Conservation (phyloP, 257 asterid species). For the Thymus quinquecostatus region DNA sequence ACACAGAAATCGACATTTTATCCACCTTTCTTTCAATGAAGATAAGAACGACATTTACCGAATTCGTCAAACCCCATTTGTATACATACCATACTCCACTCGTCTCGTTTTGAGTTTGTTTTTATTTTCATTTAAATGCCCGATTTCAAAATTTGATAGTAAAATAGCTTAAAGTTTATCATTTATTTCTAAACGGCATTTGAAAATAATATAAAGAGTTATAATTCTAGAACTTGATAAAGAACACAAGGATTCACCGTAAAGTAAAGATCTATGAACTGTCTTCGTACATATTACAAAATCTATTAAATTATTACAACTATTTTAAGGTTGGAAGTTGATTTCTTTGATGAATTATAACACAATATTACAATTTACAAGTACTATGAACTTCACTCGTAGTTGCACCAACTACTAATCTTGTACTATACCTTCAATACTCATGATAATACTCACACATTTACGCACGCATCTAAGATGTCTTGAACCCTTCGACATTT, state of each 20-base stretch:
- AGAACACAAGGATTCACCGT: conserved; percentile 7
- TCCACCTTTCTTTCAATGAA: conserved; percentile 28
- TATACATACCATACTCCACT: too few species aligned
- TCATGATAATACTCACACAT: neutral
- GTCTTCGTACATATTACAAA: neutral
- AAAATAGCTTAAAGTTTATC: too few species aligned
- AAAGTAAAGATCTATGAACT: neutral
- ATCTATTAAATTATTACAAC: neutral
- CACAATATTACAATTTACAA: neutral
- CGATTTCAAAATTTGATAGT: too few species aligned
- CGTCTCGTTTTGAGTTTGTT: too few species aligned
- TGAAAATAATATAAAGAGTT: too few species aligned
- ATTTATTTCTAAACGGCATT: too few species aligned
- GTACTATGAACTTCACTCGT: neutral
- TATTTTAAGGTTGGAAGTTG: conserved; percentile 25
- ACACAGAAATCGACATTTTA: conserved; percentile 27
- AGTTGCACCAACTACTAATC: conserved; percentile 47
- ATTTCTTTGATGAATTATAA: neutral
- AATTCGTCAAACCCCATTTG: too few species aligned
- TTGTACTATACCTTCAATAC: conserved; percentile 28
- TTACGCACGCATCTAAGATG: too few species aligned
- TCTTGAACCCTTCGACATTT: too few species aligned
- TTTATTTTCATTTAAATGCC: too few species aligned
- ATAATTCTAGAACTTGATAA: neutral
- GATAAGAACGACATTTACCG: neutral